These are phyloP conservation scores for Myriosclerotinia scirpicola DNA, from an alignment of 2,329 filamentous ascomycete species.

Conservation along the genomic window DNA sequence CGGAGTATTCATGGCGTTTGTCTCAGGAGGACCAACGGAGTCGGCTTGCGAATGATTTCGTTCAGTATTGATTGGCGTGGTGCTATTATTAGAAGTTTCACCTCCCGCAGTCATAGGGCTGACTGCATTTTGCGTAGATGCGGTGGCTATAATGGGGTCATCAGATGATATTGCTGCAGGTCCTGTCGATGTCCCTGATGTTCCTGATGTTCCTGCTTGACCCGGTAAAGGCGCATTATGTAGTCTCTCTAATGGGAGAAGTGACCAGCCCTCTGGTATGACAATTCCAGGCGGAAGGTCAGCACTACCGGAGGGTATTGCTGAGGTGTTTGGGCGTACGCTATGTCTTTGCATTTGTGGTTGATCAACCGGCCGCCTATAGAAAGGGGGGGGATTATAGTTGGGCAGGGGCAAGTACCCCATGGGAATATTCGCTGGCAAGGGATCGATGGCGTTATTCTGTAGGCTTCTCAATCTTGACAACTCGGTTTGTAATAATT, in stretches of 20 bases:
- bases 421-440: slow-evolving; percentile 35
- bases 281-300: slow-evolving; percentile 64
- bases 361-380: slow-evolving; percentile 2
- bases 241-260: slow-evolving; percentile 59
- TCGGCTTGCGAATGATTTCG: slow-evolving; percentile 31
- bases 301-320: slow-evolving; percentile 59
- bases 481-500: slow-evolving; percentile 66
- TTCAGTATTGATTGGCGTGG: slow-evolving; percentile 31
- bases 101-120: slow-evolving; percentile 31
- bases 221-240: slow-evolving; percentile 27
- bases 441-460: slow-evolving; percentile 31
- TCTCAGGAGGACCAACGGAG: slow-evolving; percentile 36
- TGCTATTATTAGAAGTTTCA: slow-evolving; percentile 20
- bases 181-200: slow-evolving; percentile 25
- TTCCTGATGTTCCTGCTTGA: slow-evolving; percentile 13
- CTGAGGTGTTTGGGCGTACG: slow-evolving; percentile 46
- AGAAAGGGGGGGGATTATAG: neutral
- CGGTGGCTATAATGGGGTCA: slow-evolving; percentile 32
- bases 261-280: slow-evolving; percentile 63
- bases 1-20: slow-evolving; percentile 33
- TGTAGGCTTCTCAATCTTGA: slow-evolving; percentile 55
- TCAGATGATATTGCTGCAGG: slow-evolving; percentile 30
- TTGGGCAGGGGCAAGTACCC: slow-evolving; percentile 30
- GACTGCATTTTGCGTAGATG: slow-evolving; percentile 32
- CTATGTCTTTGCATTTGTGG: slow-evolving; percentile 47